These are phyloP conservation scores for Fusarium beomiforme DNA, from an alignment of 2,329 filamentous ascomycete genomes.

Conservation along the genomic window DNA sequence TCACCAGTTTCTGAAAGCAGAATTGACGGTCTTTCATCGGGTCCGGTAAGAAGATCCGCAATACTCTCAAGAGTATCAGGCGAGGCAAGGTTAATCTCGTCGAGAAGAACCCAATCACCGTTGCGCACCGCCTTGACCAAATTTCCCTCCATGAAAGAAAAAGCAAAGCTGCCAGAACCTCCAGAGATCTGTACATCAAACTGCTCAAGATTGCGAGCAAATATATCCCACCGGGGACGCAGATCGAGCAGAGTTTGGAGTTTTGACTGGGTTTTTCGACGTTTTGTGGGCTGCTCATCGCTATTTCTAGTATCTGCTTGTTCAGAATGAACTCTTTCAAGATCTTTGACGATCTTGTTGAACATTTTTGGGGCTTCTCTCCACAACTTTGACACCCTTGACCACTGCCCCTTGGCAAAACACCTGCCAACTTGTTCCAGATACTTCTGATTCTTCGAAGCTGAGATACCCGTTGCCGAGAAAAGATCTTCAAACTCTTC, in stretches of 20 bases:
- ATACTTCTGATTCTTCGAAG: slow-evolving; percentile 88
- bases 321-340: slow-evolving; percentile 57
- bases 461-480: slow-evolving; percentile 82
- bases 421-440: slow-evolving; percentile 82
- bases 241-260: slow-evolving; percentile 69
- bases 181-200: slow-evolving; percentile 83
- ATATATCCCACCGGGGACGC: slow-evolving; percentile 79
- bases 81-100: slow-evolving; percentile 96
- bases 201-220: slow-evolving; percentile 77
- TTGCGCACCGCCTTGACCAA: slow-evolving; percentile 96
- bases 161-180: slow-evolving; percentile 82
- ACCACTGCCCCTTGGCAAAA: slow-evolving; percentile 86
- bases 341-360: slow-evolving; percentile 70
- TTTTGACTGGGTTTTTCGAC: slow-evolving; percentile 72
- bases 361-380: slow-evolving; percentile 91
- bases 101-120: slow-evolving; percentile 95
- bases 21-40: slow-evolving; percentile 79
- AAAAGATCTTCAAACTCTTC: slow-evolving; percentile 96
- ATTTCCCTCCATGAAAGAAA: slow-evolving; percentile 95
- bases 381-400: slow-evolving; percentile 86
- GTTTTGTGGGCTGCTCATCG: slow-evolving; percentile 72
- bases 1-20: slow-evolving; percentile 93
- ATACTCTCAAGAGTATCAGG: slow-evolving; percentile 95
- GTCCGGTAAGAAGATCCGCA: slow-evolving; percentile 83
- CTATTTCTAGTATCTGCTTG: slow-evolving; percentile 48